Evolutionary conservation across 1,284 basidiomycete species (phyloP).

Genomic region (Microbotryum intermedium): DNA sequence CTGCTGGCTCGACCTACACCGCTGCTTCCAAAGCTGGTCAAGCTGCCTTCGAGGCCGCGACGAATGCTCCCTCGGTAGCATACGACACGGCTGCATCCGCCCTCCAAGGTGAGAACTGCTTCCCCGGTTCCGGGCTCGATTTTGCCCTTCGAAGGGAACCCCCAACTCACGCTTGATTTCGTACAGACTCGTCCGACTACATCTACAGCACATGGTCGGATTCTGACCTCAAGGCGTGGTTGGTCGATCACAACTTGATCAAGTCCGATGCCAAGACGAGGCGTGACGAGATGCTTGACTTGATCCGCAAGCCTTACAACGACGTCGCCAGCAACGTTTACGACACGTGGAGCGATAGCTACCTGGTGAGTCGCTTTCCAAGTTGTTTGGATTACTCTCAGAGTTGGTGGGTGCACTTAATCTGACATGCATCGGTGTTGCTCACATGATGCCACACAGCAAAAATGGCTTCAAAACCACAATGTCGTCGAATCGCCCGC

Average conservation of each 20-base stretch:
- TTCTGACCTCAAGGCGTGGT: constrained; percentile 51
- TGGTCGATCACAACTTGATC: constrained; percentile 63
- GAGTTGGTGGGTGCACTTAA: neutral
- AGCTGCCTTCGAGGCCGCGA: constrained; percentile 50
- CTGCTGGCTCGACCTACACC: constrained; percentile 49
- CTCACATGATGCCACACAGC: constrained; percentile 41
- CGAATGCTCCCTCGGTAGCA: constrained; percentile 35
- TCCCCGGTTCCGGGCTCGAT: neutral
- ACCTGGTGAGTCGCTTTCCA: constrained; percentile 51
- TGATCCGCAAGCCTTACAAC: constrained; percentile 59
- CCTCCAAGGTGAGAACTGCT: constrained; percentile 45
- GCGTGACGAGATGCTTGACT: constrained; percentile 57
- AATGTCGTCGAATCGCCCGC: constrained; percentile 54
- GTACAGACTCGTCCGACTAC: constrained; percentile 62
- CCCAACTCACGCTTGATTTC: neutral
- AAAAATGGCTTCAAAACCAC: constrained; percentile 72
- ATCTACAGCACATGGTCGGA: constrained; percentile 82
- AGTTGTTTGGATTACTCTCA: neutral
- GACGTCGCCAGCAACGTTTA: constrained; percentile 58
- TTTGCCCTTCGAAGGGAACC: too few relatives aligned
- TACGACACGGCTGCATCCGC: constrained; percentile 34
- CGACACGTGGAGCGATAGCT: constrained; percentile 74
- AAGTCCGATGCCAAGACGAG: constrained; percentile 45
- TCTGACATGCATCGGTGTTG: neutral
- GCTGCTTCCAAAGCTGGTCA: constrained; percentile 46